Base-by-base conservation (phyloP, 2,329 filamentous ascomycete genomes). In the Neodidymelliopsis sp. region DNA sequence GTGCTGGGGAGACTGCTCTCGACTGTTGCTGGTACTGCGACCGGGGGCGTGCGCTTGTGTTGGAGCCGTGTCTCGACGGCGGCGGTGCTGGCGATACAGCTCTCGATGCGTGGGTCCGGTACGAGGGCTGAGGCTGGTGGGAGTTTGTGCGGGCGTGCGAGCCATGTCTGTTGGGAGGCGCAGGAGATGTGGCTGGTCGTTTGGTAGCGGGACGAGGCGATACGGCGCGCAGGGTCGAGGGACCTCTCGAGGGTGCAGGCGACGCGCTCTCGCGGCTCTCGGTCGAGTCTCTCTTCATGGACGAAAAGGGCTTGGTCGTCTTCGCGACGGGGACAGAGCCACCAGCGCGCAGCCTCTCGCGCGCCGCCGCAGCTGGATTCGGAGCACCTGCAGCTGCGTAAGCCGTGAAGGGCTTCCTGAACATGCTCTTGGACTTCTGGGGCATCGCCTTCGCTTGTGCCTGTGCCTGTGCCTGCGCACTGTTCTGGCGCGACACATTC, bases 381-480 rank as follows among this genome's bases (percentile, higher is more conserved):
- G 74, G 74, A 20, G 69, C 62, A 30, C 60, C 56, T 40, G 74
- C 74, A 55, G 54, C 75, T 57, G 70, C 79, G 64, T 87, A 85
- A n/a, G 84, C 84, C 53, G 84, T 83, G 59, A 86, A 87, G 4
- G 84, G 84, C 64, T 85, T 86, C 54, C 84, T 73, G 65, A 84
- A 85, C 45, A 80, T 76, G 18, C 81, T 84, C 70, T 84, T 85
- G 48, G 68, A 59, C 66, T 78, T 79, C 53, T 73, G 69, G 6
- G 74, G 70, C 36, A 63, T 53, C 43, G 75, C 70, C 65, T 82
- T 81, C 5, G 56, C 53, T n/a, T n/a, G n/a, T n/a, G n/a, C n/a
- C n/a, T n/a, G n/a, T n/a, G n/a, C 13, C 18, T 78, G 78, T 23
- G 57, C 57, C 59, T 77, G 80, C 50, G 75, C 78, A 44, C 67